Base-by-base conservation (phyloP, 2,329 filamentous ascomycete genomes). In the Aspergillus costaricaensis region DNA sequence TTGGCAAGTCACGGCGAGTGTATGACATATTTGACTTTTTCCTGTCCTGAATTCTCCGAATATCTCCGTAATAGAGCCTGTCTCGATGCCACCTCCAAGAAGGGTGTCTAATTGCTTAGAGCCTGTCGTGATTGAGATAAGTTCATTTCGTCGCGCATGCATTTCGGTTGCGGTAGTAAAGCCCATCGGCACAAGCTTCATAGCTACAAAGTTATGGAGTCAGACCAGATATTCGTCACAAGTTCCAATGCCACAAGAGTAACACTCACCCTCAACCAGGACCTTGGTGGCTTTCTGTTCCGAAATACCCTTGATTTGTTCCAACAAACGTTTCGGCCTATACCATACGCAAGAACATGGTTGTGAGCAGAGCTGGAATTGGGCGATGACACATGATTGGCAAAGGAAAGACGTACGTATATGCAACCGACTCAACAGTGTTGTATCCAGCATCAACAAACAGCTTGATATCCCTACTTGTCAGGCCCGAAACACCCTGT, bases 81-180 rank as follows among this genome's bases (percentile, higher is more conserved):
- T 99, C 78, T 99, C 96, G 54, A 99, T 86, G 60, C 95, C 95
- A 69, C 95, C 95, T 30, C 94, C 95, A 15, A 99, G 85, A 21
- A 99, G 83, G 14, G 95, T 98, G 74, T 99, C 95, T 9, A 99
- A 85, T 72, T 97, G 93, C 80, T 99, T 99, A 8, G 95, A 98
- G 60, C 96, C 95, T 3, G 95, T 99, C 3, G 95, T 97, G 67
- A 99, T 96, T 14, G 93, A 97, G 67, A 99, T 99, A 61, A 99
- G 86, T 78, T 98, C 95, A 77, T 92, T 97, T 76, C 96, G 88
- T 65, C 95, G 89, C 69, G 94, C 91, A 74, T 99, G 96, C 93
- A 99, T 99, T 79, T 99, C 96, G 0, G 95, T 99, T 3, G 95
- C 95, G 0, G 95, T 99, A 1, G 96, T 99, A 75, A 99, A 99